Evolutionary conservation across 2,329 filamentous ascomycete species (phyloP).

Genomic region (Hypoxylon sp.): DNA sequence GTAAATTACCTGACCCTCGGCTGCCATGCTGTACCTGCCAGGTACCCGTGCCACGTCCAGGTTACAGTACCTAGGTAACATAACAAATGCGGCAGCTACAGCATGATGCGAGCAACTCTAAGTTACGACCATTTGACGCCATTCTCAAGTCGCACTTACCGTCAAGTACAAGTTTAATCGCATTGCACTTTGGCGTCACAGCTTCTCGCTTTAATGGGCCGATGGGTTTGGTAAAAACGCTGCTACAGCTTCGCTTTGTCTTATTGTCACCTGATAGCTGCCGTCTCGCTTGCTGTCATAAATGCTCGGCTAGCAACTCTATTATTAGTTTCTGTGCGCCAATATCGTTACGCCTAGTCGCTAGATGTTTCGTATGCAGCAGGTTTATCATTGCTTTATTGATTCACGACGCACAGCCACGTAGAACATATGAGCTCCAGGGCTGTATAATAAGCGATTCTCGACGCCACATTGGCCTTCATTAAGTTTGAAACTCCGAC

Average conservation of each 20-base stretch:
- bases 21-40: neutral
- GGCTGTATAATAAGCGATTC: neutral
- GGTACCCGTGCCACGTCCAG: too few species aligned
- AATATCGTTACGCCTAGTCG: neutral
- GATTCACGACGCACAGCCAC: neutral
- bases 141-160: neutral
- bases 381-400: neutral
- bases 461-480: neutral
- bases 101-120: neutral
- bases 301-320: slow-evolving; percentile 20
- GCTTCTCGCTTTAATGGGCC: neutral
- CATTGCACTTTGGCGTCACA: neutral
- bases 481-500: neutral
- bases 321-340: slow-evolving; percentile 21
- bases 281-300: slow-evolving; percentile 13
- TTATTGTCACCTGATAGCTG: slow-evolving; percentile 6
- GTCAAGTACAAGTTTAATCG: slow-evolving; percentile 5
- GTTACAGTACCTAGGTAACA: too few species aligned
- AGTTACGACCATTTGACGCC: neutral
- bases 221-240: slow-evolving; percentile 3
- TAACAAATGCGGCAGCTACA: neutral
- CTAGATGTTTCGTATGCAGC: neutral
- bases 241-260: neutral
- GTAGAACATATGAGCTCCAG: neutral
- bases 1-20: neutral